Percentiles rank a stretch among this genome's conserved stretches.
Evolutionary conservation across 2,329 filamentous ascomycete species (phyloP).

Genomic region (Fusarium penzigii): DNA sequence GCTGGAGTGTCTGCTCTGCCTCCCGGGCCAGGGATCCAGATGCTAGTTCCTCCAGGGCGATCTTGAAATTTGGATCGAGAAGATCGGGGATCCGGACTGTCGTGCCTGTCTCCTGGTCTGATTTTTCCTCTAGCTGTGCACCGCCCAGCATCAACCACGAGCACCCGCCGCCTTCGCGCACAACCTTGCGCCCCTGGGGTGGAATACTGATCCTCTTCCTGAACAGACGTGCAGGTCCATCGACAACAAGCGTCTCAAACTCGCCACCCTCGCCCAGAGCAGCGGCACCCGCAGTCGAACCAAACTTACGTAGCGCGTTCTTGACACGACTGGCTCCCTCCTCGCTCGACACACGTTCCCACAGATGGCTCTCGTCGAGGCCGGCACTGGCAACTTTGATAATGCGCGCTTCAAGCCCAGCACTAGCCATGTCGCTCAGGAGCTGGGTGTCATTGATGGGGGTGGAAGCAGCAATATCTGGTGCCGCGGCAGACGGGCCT

Average conservation of each 20-base stretch:
- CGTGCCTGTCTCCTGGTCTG: conserved; percentile 11
- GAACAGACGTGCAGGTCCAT: conserved; percentile 76
- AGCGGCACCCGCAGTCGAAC: conserved; percentile 63
- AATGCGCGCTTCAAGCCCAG: conserved; percentile 83
- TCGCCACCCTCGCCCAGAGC: conserved; percentile 90
- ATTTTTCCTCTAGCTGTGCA: conserved; percentile 54
- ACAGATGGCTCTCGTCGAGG: conserved; percentile 77
- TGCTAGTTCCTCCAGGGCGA: conserved; percentile 38
- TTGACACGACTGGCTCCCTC: conserved; percentile 49
- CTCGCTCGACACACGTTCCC: conserved; percentile 71
- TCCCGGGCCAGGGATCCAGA: conserved; percentile 8
- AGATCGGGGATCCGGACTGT: conserved; percentile 60
- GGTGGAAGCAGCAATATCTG: conserved; percentile 2
- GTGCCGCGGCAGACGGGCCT: conserved; percentile 32
- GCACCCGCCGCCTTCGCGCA: conserved; percentile 73
- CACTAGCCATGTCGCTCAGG: conserved; percentile 76
- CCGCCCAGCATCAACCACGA: conserved; percentile 67
- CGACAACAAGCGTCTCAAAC: conserved; percentile 88
- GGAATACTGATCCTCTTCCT: conserved; percentile 67
- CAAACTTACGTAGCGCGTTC: conserved; percentile 66
- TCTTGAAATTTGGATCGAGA: conserved; percentile 63
- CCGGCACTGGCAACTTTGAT: conserved; percentile 94
- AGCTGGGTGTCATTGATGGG: conserved; percentile 54
- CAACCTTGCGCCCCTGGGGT: conserved; percentile 51
- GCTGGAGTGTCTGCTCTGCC: conserved; percentile 4